Conservation (phyloP, 179 eudicot species). For the Beta corolliflora region DNA sequence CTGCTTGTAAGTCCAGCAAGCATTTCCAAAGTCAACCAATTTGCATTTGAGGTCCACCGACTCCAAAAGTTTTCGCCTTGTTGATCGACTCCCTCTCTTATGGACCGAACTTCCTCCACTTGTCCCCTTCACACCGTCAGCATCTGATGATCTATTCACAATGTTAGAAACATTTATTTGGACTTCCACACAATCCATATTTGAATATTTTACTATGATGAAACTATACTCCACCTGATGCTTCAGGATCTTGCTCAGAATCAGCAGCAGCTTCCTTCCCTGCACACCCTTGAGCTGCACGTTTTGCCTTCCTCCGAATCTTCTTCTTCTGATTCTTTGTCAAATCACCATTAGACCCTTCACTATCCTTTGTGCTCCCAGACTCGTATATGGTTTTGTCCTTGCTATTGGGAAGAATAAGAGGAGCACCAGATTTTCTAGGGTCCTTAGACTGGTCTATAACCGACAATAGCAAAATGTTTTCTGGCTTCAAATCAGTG, state of each 20-base stretch:
- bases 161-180: slow-evolving; percentile 36
- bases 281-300: slow-evolving; percentile 67
- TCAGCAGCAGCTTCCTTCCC: slow-evolving; percentile 62
- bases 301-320: slow-evolving; percentile 72
- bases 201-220: slow-evolving; percentile 28
- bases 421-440: slow-evolving; percentile 62
- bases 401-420: slow-evolving; percentile 55
- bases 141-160: slow-evolving; percentile 46
- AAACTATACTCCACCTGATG: slow-evolving; percentile 46
- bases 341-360: slow-evolving; percentile 60
- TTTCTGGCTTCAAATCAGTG: slow-evolving; percentile 94
- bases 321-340: slow-evolving; percentile 93
- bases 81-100: slow-evolving; percentile 68
- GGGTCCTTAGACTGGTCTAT: slow-evolving; percentile 80
- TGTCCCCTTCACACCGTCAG: slow-evolving; percentile 38
- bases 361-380: slow-evolving; percentile 51
- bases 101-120: slow-evolving; percentile 44
- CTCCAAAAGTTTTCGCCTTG: slow-evolving; percentile 69
- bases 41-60: slow-evolving; percentile 80
- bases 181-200: slow-evolving; percentile 29
- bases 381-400: slow-evolving; percentile 48
- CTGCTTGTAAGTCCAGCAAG: slow-evolving; percentile 98
- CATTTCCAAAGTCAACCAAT: slow-evolving; percentile 94
- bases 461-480: slow-evolving; percentile 68
- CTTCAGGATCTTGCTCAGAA: slow-evolving; percentile 49